Evolutionary conservation across 164 flowering plant species (phyloP).

Genomic region (Brasenia schreberi): DNA sequence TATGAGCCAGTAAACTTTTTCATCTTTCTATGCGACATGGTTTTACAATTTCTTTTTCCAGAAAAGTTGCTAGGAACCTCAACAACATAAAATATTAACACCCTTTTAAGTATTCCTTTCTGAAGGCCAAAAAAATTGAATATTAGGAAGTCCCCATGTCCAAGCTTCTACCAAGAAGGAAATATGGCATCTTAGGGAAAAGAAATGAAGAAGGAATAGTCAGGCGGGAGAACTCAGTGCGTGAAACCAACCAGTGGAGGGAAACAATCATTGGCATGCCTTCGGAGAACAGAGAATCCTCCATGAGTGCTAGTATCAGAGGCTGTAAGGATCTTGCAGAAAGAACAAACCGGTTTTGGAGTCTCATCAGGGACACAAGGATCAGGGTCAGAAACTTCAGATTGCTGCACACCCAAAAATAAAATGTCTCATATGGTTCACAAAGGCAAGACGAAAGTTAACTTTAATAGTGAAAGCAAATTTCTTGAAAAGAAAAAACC

Average conservation of each 20-base stretch:
- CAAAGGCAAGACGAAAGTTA: not conserved
- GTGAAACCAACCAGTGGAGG: slow-evolving; percentile 52
- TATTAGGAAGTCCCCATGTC: not conserved
- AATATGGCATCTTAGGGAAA: not conserved
- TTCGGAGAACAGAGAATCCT: slow-evolving; percentile 88
- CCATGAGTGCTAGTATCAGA: slow-evolving; percentile 98
- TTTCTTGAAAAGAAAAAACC: not conserved
- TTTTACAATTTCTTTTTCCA: not conserved
- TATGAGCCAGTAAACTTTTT: too few relatives aligned
- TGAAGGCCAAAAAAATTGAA: not conserved
- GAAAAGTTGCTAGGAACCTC: not conserved
- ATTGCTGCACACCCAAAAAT: slow-evolving; percentile 28
- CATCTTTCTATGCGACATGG: too few relatives aligned
- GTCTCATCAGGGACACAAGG: slow-evolving; percentile 22
- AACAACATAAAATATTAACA: not conserved
- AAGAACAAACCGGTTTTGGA: slow-evolving; percentile 46
- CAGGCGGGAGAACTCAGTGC: not conserved
- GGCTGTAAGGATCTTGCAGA: slow-evolving; percentile 84
- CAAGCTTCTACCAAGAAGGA: not conserved
- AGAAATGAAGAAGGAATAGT: too few relatives aligned
- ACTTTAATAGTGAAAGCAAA: too few relatives aligned
- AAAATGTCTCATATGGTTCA: not conserved
- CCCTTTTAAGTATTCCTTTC: not conserved
- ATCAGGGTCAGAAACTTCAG: slow-evolving; percentile 52
- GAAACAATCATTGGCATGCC: slow-evolving; percentile 85